Conservation (phyloP, 345 rosid genomes). For the Sisymbrium altissimum region DNA sequence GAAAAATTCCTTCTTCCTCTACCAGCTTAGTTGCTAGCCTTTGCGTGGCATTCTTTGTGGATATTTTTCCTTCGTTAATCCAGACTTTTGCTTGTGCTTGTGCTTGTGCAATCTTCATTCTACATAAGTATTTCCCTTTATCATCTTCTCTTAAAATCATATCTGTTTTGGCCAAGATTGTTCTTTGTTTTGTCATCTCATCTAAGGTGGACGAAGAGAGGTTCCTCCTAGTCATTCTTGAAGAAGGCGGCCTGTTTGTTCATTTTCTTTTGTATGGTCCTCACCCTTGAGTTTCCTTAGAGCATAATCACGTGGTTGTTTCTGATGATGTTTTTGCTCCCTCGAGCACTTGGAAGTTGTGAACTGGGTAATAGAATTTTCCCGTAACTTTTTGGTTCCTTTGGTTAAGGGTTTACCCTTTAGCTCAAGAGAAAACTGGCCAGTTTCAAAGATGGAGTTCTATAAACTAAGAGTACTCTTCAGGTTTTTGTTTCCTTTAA, state of each 20-base stretch:
- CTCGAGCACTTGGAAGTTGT: not conserved
- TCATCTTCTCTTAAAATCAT: not conserved
- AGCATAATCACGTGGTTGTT: not conserved
- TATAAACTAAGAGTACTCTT: constrained; percentile 12
- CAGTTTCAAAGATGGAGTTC: constrained; percentile 27
- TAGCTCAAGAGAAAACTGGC: constrained; percentile 2
- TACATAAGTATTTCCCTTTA: not conserved
- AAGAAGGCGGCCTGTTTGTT: constrained; percentile 2
- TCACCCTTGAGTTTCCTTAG: not conserved
- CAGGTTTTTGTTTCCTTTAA: constrained; percentile 14
- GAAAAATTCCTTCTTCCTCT: not conserved
- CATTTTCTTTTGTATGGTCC: not conserved
- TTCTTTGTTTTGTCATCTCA: constrained; percentile 7
- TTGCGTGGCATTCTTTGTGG: too few relatives aligned
- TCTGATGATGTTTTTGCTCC: not conserved
- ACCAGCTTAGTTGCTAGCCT: not conserved
- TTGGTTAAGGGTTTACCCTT: not conserved
- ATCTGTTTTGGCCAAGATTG: not conserved
- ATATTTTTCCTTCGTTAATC: too few relatives aligned
- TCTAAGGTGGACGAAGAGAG: not conserved
- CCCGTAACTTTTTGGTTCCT: not conserved
- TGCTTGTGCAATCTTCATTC: constrained; percentile 1
- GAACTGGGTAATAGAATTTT: constrained; percentile 6
- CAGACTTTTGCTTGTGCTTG: not conserved
- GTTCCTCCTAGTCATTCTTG: not conserved